These are phyloP conservation scores for Aspergillus sp. DNA, from an alignment of 2,329 filamentous ascomycete species.

Conservation along the genomic window DNA sequence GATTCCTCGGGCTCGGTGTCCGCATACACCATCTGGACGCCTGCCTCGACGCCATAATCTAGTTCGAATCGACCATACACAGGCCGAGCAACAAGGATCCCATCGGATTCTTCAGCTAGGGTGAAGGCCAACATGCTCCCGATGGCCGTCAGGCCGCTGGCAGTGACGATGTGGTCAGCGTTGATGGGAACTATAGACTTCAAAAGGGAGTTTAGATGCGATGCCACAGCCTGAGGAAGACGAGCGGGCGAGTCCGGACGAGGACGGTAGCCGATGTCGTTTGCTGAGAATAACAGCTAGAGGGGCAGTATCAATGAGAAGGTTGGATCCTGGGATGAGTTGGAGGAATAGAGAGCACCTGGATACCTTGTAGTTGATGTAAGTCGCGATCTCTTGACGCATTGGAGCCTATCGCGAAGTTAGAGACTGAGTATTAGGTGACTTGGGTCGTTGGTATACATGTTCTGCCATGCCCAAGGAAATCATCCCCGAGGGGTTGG, in stretches of 20 bases:
- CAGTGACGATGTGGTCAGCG: constrained; percentile 39
- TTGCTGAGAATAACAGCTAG: constrained; percentile 31
- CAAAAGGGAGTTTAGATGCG: constrained; percentile 45
- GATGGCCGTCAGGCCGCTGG: constrained; percentile 44
- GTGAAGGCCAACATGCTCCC: constrained; percentile 45
- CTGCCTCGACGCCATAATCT: constrained; percentile 49
- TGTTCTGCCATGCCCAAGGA: constrained; percentile 40
- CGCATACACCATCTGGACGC: constrained; percentile 40
- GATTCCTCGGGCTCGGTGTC: constrained; percentile 38
- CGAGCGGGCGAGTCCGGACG: constrained; percentile 37
- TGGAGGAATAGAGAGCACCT: neutral
- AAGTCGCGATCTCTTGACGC: constrained; percentile 38
- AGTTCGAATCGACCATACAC: constrained; percentile 51
- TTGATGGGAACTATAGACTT: constrained; percentile 34
- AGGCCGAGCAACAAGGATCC: constrained; percentile 47
- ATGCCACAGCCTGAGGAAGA: constrained; percentile 42
- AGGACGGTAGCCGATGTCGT: constrained; percentile 43
- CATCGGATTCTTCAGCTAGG: constrained; percentile 47
- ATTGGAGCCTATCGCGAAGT: constrained; percentile 32
- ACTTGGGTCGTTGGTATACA: constrained; percentile 17
- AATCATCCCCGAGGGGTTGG: constrained; percentile 32
- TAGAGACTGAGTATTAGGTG: neutral
- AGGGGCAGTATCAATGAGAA: neutral
- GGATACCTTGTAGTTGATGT: constrained; percentile 38
- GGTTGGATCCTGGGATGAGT: neutral